A percentile compares a stretch with the other conserved stretches of the same genome.
Conservation (phyloP, 495 filamentous ascomycete species). For the Neurospora discreta region DNA sequence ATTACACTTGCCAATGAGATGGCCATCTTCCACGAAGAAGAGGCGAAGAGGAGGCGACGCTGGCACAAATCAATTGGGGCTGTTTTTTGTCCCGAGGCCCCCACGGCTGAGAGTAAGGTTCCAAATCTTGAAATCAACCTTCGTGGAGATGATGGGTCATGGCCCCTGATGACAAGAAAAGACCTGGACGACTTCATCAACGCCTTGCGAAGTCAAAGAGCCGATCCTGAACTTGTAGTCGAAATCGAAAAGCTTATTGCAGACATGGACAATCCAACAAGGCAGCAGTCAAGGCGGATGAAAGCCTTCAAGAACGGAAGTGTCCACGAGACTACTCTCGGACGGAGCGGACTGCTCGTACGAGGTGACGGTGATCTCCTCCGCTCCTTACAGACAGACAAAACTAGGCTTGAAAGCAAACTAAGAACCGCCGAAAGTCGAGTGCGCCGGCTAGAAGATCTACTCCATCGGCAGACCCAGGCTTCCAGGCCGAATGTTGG, state of each 20-base stretch:
- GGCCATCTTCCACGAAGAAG: conserved; percentile 80
- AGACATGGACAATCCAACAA: conserved; percentile 62
- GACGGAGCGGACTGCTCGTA: conserved; percentile 68
- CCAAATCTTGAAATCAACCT: conserved; percentile 78
- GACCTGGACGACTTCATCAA: conserved; percentile 59
- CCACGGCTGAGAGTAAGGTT: conserved; percentile 35
- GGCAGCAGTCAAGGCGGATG: conserved; percentile 61
- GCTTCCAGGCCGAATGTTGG: conserved; percentile 57
- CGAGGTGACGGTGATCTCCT: conserved; percentile 72
- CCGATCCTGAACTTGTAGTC: conserved; percentile 32
- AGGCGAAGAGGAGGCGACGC: conserved; percentile 73
- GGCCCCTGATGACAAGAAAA: conserved; percentile 54
- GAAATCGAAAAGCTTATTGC: conserved; percentile 47
- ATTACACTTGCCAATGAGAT: conserved; percentile 82
- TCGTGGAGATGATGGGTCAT: conserved; percentile 63
- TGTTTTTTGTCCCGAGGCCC: conserved; percentile 29
- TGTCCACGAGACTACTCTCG: conserved; percentile 71
- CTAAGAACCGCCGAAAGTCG: conserved; percentile 83
- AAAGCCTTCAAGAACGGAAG: conserved; percentile 96
- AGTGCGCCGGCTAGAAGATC: conserved; percentile 81
- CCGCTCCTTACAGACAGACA: conserved; percentile 60
- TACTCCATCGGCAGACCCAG: conserved; percentile 79
- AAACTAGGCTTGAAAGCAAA: conserved; percentile 65
- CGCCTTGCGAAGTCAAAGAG: conserved; percentile 41
- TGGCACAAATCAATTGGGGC: conserved; percentile 78